Base-by-base conservation (phyloP, 768 basidiomycete species). In the Rubroboletus satanas region DNA sequence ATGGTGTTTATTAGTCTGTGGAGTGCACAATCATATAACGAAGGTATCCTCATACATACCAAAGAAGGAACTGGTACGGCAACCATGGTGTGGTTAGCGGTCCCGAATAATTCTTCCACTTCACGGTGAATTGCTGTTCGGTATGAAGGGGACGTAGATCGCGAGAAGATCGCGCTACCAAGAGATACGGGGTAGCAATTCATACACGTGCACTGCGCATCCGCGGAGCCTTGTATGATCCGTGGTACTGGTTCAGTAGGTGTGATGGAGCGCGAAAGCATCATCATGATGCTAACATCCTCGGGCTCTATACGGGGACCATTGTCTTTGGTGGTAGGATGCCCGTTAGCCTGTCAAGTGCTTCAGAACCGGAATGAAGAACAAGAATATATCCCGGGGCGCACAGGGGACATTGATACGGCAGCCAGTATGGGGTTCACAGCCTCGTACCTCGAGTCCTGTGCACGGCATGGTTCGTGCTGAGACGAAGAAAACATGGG, bases 51-150 rank as follows among this genome's bases (percentile, higher is more conserved):
- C 4, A 11, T 8, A 14, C 21, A n/a, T 26, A 39, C 47, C 23
- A 0, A n/a, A n/a, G n/a, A n/a, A n/a, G 3, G 17, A 26, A 7
- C 23, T n/a, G 11, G 14, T 6, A 7, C 2, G 1, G 17, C 1
- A 23, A 7, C 3, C 7, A 0, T 39, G 6, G 47, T 14, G 7
- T 11, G 11, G 15, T 26, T 26, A 26, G 3, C 6, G 8, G 5
- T 10, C 9, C 14, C 28, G 17, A 29, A 37, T n/a, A 37, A 17
- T n/a, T 37, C 38, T 10, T 39, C 9, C 18, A 10, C 18, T 11
- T 39, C 38, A 39, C 8, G 38, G 38, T 1, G 5, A 18, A 18
- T 4, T 11, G 11, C 12, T 14, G 18, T 45, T 18, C 14, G 29
- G 23, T 17, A 43, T 15, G 7, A 14, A 32, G 6, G 7, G 29